Percentiles rank a stretch among this genome's conserved stretches.
phyloP scores from a whole-genome alignment of 2,329 filamentous ascomycete species.

The Diaporthe nobilis region DNA sequence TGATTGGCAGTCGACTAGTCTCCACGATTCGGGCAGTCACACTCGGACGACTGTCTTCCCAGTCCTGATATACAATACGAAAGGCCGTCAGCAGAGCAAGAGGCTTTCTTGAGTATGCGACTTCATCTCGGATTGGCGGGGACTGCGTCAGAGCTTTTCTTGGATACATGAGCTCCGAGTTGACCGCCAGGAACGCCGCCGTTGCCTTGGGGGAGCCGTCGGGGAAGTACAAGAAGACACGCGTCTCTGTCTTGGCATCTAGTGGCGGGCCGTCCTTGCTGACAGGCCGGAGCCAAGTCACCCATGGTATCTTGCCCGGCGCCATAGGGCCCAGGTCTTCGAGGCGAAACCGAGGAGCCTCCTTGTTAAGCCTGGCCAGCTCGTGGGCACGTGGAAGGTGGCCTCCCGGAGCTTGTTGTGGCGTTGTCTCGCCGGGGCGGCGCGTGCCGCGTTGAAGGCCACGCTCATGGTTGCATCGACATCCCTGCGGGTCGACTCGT shows the following conservation, averaged over 20 bases:
- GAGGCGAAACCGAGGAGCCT: slow-evolving; percentile 10
- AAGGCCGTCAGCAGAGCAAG: neutral
- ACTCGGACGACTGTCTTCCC: neutral
- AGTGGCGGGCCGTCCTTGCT: neutral
- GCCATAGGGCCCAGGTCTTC: slow-evolving; percentile 5
- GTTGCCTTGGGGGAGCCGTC: neutral
- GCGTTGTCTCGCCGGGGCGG: neutral
- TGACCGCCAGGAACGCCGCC: slow-evolving; percentile 18
- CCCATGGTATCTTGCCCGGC: neutral
- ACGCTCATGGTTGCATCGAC: neutral
- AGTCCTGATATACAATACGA: neutral
- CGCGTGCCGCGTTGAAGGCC: slow-evolving; percentile 15
- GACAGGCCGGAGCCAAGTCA: neutral
- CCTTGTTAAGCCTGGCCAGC: slow-evolving; percentile 24
- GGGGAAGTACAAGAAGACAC: slow-evolving; percentile 27
- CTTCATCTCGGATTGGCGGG: neutral
- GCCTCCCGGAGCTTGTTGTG: slow-evolving; percentile 5
- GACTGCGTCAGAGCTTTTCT: neutral
- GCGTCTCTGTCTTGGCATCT: slow-evolving; percentile 1
- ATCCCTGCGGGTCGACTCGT: neutral
- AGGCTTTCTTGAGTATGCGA: neutral
- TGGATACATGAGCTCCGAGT: neutral
- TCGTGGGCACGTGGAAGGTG: slow-evolving; percentile 23
- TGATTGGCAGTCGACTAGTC: neutral
- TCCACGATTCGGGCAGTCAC: neutral